Conservation (phyloP, 78 protist species). For the Guillardia theta region DNA sequence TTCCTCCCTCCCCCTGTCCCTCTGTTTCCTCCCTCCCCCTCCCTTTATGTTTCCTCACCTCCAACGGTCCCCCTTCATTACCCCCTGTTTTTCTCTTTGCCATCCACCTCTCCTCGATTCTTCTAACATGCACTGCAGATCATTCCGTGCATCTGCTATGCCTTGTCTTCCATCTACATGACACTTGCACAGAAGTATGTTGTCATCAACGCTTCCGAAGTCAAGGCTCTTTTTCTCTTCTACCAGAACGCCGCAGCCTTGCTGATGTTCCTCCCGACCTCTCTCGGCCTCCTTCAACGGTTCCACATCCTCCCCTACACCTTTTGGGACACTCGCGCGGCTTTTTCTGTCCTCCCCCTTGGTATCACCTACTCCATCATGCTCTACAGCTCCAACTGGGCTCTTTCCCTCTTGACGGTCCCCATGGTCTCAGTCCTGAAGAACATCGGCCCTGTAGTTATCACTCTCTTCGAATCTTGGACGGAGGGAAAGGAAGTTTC, state of each 20-base stretch:
- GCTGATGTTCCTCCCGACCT: not conserved
- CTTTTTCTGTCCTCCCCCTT: not conserved
- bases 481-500: not conserved
- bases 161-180: not conserved
- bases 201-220: not conserved
- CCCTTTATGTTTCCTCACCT: no score
- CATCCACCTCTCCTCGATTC: no score
- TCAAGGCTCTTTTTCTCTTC: not conserved
- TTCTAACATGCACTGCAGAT: no score
- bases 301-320: not conserved
- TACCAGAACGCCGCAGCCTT: not conserved
- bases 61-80: no score
- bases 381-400: not conserved
- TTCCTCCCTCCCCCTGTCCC: no score
- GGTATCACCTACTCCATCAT: not conserved
- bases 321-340: not conserved
- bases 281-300: not conserved
- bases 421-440: constrained; percentile 22
- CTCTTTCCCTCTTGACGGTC: not conserved
- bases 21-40: no score
- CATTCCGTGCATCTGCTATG: not conserved
- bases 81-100: no score
- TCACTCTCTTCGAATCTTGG: not conserved
- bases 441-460: not conserved
- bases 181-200: not conserved